phyloP scores from a whole-genome alignment of 2,329 filamentous ascomycete genomes.

The Bipolaris oryzae region DNA sequence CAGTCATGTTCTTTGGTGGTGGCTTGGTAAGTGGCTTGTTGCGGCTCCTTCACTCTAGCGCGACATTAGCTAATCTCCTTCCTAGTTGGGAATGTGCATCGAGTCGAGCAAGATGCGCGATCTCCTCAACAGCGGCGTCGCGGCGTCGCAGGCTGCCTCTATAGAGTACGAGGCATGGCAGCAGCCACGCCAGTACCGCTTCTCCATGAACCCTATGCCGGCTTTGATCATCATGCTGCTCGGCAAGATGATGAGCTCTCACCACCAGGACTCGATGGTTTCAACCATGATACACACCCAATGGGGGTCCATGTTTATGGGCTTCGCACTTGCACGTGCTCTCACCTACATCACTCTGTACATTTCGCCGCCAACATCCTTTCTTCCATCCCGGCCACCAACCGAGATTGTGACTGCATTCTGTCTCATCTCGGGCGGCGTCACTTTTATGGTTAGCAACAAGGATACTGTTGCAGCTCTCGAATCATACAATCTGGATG shows the following conservation, averaged over 20 bases:
- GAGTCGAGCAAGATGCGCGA: constrained; percentile 71
- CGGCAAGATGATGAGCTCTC: constrained; percentile 93
- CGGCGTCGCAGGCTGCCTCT: constrained; percentile 45
- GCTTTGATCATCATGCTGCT: constrained; percentile 84
- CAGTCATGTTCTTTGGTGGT: constrained; percentile 90
- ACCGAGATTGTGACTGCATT: constrained; percentile 89
- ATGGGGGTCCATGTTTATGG: constrained; percentile 86
- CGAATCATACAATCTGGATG: constrained; percentile 76
- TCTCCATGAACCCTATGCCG: constrained; percentile 87
- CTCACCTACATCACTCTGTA: constrained; percentile 82
- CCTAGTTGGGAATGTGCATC: constrained; percentile 76
- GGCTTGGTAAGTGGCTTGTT: constrained; percentile 68
- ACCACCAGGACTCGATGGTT: constrained; percentile 82
- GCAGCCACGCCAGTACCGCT: constrained; percentile 69
- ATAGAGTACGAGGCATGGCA: constrained; percentile 54
- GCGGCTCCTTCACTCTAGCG: constrained; percentile 9
- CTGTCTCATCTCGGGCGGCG: constrained; percentile 82
- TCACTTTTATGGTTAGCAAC: constrained; percentile 91
- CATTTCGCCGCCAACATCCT: constrained; percentile 78
- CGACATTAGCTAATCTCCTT: constrained; percentile 32
- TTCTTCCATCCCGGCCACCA: constrained; percentile 81
- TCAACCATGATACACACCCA: constrained; percentile 93
- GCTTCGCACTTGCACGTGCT: constrained; percentile 76
- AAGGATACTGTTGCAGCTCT: constrained; percentile 78
- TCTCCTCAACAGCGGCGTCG: constrained; percentile 63